phyloP scores from a whole-genome alignment of 441 rosid genomes.

The Brassica balearica region DNA sequence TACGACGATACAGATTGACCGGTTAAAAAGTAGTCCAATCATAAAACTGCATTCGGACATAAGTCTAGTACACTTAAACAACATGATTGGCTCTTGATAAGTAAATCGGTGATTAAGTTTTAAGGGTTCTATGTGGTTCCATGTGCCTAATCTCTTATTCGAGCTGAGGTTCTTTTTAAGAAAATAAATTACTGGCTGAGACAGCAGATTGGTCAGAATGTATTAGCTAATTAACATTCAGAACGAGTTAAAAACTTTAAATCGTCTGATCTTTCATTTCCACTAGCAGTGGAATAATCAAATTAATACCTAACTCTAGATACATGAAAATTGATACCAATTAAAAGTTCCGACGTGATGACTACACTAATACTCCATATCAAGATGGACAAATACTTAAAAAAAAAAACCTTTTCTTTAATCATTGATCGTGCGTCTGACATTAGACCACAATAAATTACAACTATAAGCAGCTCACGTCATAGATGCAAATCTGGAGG shows the following conservation, averaged over 20 bases:
- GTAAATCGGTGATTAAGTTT: background rate
- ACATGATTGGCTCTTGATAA: background rate
- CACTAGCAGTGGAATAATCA: constrained; percentile 31
- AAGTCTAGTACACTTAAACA: background rate
- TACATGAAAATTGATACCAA: no score
- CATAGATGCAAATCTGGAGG: constrained; percentile 33
- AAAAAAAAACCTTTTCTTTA: background rate
- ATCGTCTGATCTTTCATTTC: constrained; percentile 17
- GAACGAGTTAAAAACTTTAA: background rate
- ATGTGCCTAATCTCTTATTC: constrained; percentile 32
- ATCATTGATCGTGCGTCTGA: constrained; percentile 40
- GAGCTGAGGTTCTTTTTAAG: constrained; percentile 2
- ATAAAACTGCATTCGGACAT: background rate
- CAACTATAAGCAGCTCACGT: constrained; percentile 37
- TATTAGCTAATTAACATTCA: constrained; percentile 29
- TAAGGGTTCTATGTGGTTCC: background rate
- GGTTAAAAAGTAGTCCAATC: background rate
- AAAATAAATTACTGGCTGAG: constrained; percentile 4
- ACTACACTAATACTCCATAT: background rate
- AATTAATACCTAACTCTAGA: no score
- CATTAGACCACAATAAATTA: constrained; percentile 32
- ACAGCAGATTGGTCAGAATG: constrained; percentile 25
- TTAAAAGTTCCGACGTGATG: constrained; percentile 33
- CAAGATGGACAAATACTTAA: constrained; percentile 16
- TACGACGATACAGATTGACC: background rate